Base-by-base conservation (phyloP, 345 rosid species). In the Eutrema japonicum region DNA sequence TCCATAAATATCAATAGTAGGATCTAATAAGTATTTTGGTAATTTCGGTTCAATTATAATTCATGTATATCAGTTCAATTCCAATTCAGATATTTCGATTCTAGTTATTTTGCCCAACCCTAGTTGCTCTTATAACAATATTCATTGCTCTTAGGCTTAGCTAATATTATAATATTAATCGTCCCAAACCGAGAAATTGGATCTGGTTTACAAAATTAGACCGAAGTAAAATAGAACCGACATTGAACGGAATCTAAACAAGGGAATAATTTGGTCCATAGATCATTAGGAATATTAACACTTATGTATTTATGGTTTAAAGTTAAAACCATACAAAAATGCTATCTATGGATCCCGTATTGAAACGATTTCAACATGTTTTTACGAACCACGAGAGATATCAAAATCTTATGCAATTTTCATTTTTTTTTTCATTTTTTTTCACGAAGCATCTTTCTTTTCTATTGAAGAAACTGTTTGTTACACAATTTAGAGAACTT, bases 351-450 rank as follows among this genome's bases (percentile, higher is more conserved):
- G 6, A 68, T 42, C 30, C 0, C 14, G 2, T 13, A 46, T 63
- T 12, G n/a, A 22, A 42, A 33, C 16, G 8, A 49, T 14, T 22
- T 49, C 36, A 50, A 36, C 16, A 49, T 36, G 8, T 49, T 26
- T 47, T 46, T 36, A 35, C 48, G 36, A 43, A 56, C 27, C 48
- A 58, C 37, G 48, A n/a, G 45, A 56, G 48, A 14, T 58, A 57
- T 55, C 64, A 45, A 5, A 45, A 56, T 46, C 43, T 54, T 29
- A 42, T 35, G 52, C 4, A 8, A 7, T 46, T 27, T 68, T 18
- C 35, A 30, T 30, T 55, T 9, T 53, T 9, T 53, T 22, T 35
- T 46, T 35, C 8, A n/a, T 14, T 12, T 13, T 45, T 6, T 16
- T 18, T 63, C 35, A 52, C 36, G 5, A 27, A 11, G 8, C 35